Conservation (phyloP, 2,329 filamentous ascomycete genomes). For the Calonectria pseudoreteaudii region DNA sequence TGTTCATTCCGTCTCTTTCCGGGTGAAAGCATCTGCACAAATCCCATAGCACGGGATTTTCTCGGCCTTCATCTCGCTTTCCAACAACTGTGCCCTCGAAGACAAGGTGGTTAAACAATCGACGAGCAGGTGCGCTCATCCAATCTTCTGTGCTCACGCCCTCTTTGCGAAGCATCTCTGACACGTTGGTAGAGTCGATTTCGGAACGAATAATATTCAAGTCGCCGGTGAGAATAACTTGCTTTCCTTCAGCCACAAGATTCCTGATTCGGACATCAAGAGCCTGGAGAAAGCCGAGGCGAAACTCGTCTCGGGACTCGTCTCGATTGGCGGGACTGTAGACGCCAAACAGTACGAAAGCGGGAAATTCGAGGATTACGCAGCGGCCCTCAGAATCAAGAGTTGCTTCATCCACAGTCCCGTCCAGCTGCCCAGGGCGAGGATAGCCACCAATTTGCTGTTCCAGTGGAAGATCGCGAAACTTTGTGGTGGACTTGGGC, state of each 20-base stretch:
- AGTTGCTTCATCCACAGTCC: constrained; percentile 73
- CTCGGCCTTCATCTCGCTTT: constrained; percentile 74
- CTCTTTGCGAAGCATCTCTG: constrained; percentile 78
- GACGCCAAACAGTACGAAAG: constrained; percentile 91
- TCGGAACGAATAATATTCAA: constrained; percentile 80
- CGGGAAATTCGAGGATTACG: constrained; percentile 91
- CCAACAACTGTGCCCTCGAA: constrained; percentile 77
- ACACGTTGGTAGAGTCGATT: constrained; percentile 81
- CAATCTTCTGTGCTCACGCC: constrained; percentile 78
- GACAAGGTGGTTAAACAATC: constrained; percentile 88
- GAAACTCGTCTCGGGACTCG: constrained; percentile 84
- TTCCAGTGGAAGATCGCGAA: constrained; percentile 78
- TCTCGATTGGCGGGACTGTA: constrained; percentile 94
- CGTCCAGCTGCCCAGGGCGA: constrained; percentile 72
- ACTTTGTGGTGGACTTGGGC: constrained; percentile 77
- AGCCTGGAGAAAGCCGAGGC: constrained; percentile 81
- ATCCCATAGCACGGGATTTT: constrained; percentile 83
- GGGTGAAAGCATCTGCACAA: constrained; percentile 86
- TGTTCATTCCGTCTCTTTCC: constrained; percentile 89
- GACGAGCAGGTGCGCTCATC: constrained; percentile 76
- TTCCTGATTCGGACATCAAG: constrained; percentile 89
- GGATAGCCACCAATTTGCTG: constrained; percentile 93
- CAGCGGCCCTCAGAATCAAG: constrained; percentile 94
- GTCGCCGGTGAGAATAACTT: constrained; percentile 88
- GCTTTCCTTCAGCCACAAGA: constrained; percentile 81